These are phyloP conservation scores for Hypocreales sp. DNA, from an alignment of 2,329 filamentous ascomycete species.

Conservation along the genomic window DNA sequence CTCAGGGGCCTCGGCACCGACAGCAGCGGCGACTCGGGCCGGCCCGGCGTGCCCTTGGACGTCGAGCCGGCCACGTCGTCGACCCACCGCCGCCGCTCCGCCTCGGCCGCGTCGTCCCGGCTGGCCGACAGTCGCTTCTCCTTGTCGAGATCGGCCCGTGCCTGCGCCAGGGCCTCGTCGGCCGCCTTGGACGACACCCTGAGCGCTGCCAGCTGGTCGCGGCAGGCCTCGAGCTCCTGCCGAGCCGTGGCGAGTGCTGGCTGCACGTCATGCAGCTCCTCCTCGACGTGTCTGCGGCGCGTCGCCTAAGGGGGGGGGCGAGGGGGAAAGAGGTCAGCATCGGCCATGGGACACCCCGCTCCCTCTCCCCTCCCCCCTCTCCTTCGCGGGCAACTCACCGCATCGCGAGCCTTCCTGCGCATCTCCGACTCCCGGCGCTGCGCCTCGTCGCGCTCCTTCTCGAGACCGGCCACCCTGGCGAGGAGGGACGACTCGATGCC, in stretches of 20 bases:
- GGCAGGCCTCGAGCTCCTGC: conserved; percentile 45
- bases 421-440: conserved; percentile 72
- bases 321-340: background rate
- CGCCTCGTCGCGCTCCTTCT: conserved; percentile 84
- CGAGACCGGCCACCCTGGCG: conserved; percentile 58
- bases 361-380: background rate
- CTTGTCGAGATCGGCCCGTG: conserved; percentile 32
- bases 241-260: conserved; percentile 49
- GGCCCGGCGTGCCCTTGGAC: conserved; percentile 27
- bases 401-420: conserved; percentile 76
- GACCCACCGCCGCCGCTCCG: conserved; percentile 32
- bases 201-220: conserved; percentile 43
- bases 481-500: conserved; percentile 81
- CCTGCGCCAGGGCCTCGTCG: conserved; percentile 46
- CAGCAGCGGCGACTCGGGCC: conserved; percentile 39
- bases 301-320: conserved; percentile 32
- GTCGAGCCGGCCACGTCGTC: conserved; percentile 30
- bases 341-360: background rate
- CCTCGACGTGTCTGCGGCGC: conserved; percentile 53
- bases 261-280: conserved; percentile 62
- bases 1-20: conserved; percentile 35
- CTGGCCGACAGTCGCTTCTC: conserved; percentile 19
- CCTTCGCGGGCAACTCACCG: conserved; percentile 35
- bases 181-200: conserved; percentile 50
- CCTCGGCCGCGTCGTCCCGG: conserved; percentile 19